Conservation (phyloP, 208 protist species). For the Hexamita inflata region DNA sequence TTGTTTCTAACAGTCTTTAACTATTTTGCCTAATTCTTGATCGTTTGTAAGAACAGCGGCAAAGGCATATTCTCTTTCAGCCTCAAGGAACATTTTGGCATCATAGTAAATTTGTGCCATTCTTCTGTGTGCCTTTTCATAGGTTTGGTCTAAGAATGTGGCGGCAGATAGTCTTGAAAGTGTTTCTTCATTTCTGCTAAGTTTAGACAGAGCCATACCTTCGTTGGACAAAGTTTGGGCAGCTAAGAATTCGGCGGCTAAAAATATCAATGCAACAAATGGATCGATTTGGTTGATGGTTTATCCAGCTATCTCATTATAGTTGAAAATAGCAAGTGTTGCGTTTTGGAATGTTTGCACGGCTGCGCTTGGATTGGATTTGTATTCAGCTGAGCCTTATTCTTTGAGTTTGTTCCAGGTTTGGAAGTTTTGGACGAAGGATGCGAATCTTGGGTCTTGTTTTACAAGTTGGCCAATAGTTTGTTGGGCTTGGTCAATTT, state of each 20-base stretch:
- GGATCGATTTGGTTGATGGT: too few species aligned
- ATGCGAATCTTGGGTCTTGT: too few species aligned
- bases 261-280: constrained; percentile 1
- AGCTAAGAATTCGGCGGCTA: not conserved
- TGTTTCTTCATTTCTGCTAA: not conserved
- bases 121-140: constrained; percentile 7
- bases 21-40: not conserved
- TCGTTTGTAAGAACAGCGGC: not conserved
- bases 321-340: too few species aligned
- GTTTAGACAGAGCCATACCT: not conserved
- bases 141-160: not conserved
- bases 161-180: not conserved
- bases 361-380: too few species aligned
- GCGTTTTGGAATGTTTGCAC: too few species aligned
- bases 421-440: too few species aligned
- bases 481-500: too few species aligned
- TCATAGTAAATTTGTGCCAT: constrained; percentile 13
- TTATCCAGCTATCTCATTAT: too few species aligned
- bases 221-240: not conserved
- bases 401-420: too few species aligned
- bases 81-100: not conserved
- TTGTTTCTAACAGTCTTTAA: not conserved
- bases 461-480: too few species aligned
- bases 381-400: too few species aligned
- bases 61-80: not conserved